Percentiles rank a stretch among this genome's conserved stretches.
These are phyloP conservation scores for Serendipita sp. DNA, from an alignment of 768 basidiomycete species.

Conservation along the genomic window DNA sequence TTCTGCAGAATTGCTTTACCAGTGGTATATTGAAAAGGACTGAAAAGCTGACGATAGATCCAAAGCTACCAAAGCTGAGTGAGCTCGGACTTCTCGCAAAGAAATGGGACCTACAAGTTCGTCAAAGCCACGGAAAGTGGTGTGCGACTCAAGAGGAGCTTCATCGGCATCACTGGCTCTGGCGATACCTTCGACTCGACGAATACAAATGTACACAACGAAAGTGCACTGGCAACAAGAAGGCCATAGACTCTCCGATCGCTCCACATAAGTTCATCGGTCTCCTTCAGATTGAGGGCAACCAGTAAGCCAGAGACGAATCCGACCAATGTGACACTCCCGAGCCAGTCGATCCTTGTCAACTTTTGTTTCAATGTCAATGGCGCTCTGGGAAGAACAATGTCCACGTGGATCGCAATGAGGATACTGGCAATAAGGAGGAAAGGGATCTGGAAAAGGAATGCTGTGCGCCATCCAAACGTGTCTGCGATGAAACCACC, in stretches of 20 bases:
- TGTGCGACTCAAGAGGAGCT: constrained; percentile 57
- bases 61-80: constrained; percentile 21
- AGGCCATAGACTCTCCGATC: constrained; percentile 56
- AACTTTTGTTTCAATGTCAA: constrained; percentile 41
- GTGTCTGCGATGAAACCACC: constrained; percentile 75
- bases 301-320: constrained; percentile 55
- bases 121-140: constrained; percentile 65
- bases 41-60: constrained; percentile 63
- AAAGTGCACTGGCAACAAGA: constrained; percentile 38
- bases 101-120: constrained; percentile 33
- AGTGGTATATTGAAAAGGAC: constrained; percentile 79
- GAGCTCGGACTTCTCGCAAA: not conserved
- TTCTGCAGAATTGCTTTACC: constrained; percentile 24
- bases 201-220: constrained; percentile 42
- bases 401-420: constrained; percentile 62
- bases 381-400: constrained; percentile 52
- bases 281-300: constrained; percentile 59
- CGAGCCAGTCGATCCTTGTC: constrained; percentile 68
- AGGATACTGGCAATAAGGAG: constrained; percentile 53
- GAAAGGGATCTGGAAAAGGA: constrained; percentile 72
- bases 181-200: constrained; percentile 65
- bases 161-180: constrained; percentile 83
- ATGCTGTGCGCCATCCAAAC: constrained; percentile 78
- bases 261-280: constrained; percentile 63
- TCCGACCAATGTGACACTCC: constrained; percentile 62